Percentiles rank a stretch among this genome's conserved stretches.
Evolutionary conservation across 2,329 filamentous ascomycete species (phyloP).

Genomic region (Didymella arachidicola): DNA sequence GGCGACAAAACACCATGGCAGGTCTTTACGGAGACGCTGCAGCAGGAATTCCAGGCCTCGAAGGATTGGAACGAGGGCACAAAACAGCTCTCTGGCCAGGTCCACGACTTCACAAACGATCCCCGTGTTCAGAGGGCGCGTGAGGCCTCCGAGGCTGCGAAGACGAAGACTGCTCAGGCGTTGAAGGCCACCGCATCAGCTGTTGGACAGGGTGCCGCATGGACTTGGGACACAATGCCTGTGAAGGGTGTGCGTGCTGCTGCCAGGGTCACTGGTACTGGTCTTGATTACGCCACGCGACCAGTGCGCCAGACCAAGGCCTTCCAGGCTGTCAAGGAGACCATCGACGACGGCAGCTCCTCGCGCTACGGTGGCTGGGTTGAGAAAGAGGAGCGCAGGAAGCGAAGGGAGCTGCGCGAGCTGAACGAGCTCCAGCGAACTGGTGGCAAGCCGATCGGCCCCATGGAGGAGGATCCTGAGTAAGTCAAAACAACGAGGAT

Average conservation of each 20-base stretch:
- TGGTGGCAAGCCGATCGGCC: slow-evolving; percentile 60
- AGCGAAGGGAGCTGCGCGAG: slow-evolving; percentile 76
- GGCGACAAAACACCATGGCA: slow-evolving; percentile 99
- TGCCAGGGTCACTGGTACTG: slow-evolving; percentile 83
- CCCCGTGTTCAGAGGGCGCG: slow-evolving; percentile 86
- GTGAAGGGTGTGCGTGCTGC: slow-evolving; percentile 90
- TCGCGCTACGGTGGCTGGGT: slow-evolving; percentile 96
- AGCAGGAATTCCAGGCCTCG: slow-evolving; percentile 91
- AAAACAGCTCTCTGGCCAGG: slow-evolving; percentile 87
- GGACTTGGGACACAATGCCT: slow-evolving; percentile 96
- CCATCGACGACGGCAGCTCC: slow-evolving; percentile 96
- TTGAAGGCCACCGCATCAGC: slow-evolving; percentile 85
- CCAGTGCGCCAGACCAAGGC: slow-evolving; percentile 94
- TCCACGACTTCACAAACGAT: slow-evolving; percentile 91
- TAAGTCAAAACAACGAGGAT: slow-evolving; percentile 59
- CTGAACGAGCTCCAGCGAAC: slow-evolving; percentile 63
- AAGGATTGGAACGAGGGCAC: slow-evolving; percentile 99
- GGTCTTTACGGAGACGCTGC: slow-evolving; percentile 97
- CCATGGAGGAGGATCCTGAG: slow-evolving; percentile 85
- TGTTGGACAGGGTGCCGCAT: slow-evolving; percentile 88
- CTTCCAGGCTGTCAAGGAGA: slow-evolving; percentile 90
- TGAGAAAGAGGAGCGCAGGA: slow-evolving; percentile 92
- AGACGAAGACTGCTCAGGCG: slow-evolving; percentile 78
- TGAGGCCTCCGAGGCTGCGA: slow-evolving; percentile 82
- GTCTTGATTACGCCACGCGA: slow-evolving; percentile 91